Evolutionary conservation across 495 filamentous ascomycete genomes (phyloP).

Genomic region (Viridothelium virens): DNA sequence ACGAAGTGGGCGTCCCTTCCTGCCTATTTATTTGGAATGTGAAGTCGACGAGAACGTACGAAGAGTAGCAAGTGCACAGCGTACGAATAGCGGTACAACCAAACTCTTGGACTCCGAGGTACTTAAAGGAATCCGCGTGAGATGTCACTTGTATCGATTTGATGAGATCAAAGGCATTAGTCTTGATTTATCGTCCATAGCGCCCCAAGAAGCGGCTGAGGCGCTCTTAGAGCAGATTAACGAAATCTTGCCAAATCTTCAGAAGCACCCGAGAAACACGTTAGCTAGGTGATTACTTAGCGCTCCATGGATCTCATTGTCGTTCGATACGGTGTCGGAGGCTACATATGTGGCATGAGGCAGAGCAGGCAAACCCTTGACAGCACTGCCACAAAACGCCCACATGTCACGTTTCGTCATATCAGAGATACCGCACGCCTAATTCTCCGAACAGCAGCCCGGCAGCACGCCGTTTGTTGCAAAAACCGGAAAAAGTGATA

Average conservation of each 20-base stretch:
- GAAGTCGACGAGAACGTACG: neutral
- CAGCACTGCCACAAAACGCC: too few relatives aligned
- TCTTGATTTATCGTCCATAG: neutral
- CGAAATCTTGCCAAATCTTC: neutral
- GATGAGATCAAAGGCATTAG: neutral
- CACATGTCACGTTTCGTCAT: too few relatives aligned
- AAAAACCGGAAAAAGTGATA: too few relatives aligned
- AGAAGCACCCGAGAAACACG: too few relatives aligned
- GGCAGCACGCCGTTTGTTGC: too few relatives aligned
- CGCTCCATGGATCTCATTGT: too few relatives aligned
- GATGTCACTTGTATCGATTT: neutral
- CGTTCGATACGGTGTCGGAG: too few relatives aligned
- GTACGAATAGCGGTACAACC: neutral
- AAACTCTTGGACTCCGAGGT: neutral
- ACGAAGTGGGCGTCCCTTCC: neutral
- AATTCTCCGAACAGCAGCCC: too few relatives aligned
- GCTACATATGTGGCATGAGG: too few relatives aligned
- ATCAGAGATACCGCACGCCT: too few relatives aligned
- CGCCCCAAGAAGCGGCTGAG: neutral
- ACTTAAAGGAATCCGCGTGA: neutral
- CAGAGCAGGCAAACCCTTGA: too few relatives aligned
- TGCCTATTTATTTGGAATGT: neutral
- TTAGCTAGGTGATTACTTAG: too few relatives aligned
- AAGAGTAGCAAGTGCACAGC: neutral
- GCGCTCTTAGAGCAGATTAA: neutral